These are phyloP conservation scores for Dipodascopsis uninucleata DNA, from an alignment of 805 yeast species.

Conservation along the genomic window DNA sequence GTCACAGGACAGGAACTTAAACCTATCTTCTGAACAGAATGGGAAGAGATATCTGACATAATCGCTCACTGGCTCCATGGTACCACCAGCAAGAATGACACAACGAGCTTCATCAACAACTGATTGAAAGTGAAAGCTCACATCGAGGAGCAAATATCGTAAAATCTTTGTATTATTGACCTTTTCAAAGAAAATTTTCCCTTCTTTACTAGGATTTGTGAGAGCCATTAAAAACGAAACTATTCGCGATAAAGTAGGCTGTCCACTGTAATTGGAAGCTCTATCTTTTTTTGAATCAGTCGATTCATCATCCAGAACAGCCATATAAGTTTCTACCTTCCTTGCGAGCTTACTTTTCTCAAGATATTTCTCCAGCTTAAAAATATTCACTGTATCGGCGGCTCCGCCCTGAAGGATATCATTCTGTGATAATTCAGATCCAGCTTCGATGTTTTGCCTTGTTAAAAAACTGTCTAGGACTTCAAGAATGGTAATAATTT, in stretches of 20 bases:
- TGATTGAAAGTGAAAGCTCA: constrained; percentile 64
- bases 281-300: too few relatives aligned
- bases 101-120: constrained; percentile 63
- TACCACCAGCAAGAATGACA: constrained; percentile 86
- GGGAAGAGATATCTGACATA: constrained; percentile 66
- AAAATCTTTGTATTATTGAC: constrained; percentile 38
- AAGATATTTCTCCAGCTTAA: constrained; percentile 61
- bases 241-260: constrained; percentile 62
- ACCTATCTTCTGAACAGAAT: constrained; percentile 40
- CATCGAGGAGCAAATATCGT: constrained; percentile 74
- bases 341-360: constrained; percentile 71
- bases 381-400: constrained; percentile 68
- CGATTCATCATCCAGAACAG: not conserved
- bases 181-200: constrained; percentile 65
- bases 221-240: constrained; percentile 61
- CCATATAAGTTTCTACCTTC: constrained; percentile 66
- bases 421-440: constrained; percentile 48
- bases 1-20: constrained; percentile 65
- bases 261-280: constrained; percentile 7
- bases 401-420: constrained; percentile 58
- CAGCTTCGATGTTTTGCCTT: constrained; percentile 37
- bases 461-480: constrained; percentile 39
- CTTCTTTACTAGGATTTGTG: constrained; percentile 74
- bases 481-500: constrained; percentile 55
- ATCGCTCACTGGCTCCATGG: constrained; percentile 82